Evolutionary conservation across 306 rosid genomes (phyloP).

Genomic region (Vigna hirtella): DNA sequence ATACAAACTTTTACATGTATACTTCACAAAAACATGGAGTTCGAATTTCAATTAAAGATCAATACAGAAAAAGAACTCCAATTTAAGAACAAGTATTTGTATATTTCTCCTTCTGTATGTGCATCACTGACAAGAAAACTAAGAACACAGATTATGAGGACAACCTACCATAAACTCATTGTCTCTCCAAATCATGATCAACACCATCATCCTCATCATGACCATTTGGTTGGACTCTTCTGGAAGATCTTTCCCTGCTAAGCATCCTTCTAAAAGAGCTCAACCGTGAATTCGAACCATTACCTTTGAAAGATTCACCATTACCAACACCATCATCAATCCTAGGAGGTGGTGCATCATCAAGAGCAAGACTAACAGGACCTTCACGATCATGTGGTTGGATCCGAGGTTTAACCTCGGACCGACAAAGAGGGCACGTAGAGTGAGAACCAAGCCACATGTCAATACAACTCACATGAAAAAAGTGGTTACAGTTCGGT

Average conservation of each 20-base stretch:
- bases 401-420: slow-evolving; percentile 39
- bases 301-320: neutral
- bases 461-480: slow-evolving; percentile 60
- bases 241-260: slow-evolving; percentile 49
- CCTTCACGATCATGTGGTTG: slow-evolving; percentile 48
- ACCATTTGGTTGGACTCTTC: slow-evolving; percentile 34
- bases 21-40: neutral
- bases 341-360: neutral
- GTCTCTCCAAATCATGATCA: slow-evolving; percentile 56
- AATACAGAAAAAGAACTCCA: neutral
- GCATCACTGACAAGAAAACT: neutral
- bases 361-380: neutral
- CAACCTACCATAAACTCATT: neutral
- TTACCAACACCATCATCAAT: neutral
- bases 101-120: neutral
- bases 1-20: too few relatives aligned
- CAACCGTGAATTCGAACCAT: slow-evolving; percentile 41
- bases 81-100: neutral
- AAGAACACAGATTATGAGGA: neutral
- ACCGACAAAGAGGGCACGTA: slow-evolving; percentile 64
- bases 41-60: neutral
- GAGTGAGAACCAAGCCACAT: slow-evolving; percentile 50
- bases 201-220: slow-evolving; percentile 16
- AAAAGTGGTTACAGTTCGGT: slow-evolving; percentile 58
- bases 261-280: slow-evolving; percentile 54